Conservation (phyloP, 2,329 filamentous ascomycete species). For the Alternaria postmessia region DNA sequence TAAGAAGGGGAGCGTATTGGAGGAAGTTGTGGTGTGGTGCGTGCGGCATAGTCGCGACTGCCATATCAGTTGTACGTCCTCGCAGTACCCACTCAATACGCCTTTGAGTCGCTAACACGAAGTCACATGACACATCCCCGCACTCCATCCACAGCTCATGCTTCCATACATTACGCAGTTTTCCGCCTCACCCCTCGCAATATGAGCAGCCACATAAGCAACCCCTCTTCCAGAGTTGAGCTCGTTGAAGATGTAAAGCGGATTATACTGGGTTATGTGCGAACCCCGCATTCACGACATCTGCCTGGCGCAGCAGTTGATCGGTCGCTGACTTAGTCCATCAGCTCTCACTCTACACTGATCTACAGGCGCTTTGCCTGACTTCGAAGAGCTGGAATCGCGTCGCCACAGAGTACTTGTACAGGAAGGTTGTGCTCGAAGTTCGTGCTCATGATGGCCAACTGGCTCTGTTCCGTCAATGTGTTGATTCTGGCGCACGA, state of each 20-base stretch:
- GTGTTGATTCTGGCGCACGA: conserved; percentile 9
- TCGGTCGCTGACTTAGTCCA: not conserved
- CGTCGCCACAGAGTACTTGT: conserved; percentile 12
- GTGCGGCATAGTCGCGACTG: not conserved
- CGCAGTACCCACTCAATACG: too few species aligned
- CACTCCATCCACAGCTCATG: not conserved
- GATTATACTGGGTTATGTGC: not conserved
- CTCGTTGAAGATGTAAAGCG: not conserved
- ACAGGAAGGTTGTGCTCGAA: conserved; percentile 12
- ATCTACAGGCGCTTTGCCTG: conserved; percentile 15
- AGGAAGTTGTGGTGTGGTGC: not conserved
- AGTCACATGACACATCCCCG: not conserved
- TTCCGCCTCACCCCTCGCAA: not conserved
- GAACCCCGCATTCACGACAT: not conserved
- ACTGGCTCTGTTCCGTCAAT: conserved; percentile 3
- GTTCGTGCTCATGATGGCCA: not conserved
- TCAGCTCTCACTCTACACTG: conserved; percentile 10
- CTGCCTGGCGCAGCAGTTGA: not conserved
- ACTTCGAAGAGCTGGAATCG: conserved; percentile 9
- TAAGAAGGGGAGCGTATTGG: not conserved
- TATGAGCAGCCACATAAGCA: not conserved
- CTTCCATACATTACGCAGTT: not conserved
- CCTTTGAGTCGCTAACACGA: not conserved
- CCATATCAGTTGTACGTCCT: not conserved
- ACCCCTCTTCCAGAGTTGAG: not conserved